Conservation (phyloP, 1,284 basidiomycete genomes). For the Rhodotorula sp. region DNA sequence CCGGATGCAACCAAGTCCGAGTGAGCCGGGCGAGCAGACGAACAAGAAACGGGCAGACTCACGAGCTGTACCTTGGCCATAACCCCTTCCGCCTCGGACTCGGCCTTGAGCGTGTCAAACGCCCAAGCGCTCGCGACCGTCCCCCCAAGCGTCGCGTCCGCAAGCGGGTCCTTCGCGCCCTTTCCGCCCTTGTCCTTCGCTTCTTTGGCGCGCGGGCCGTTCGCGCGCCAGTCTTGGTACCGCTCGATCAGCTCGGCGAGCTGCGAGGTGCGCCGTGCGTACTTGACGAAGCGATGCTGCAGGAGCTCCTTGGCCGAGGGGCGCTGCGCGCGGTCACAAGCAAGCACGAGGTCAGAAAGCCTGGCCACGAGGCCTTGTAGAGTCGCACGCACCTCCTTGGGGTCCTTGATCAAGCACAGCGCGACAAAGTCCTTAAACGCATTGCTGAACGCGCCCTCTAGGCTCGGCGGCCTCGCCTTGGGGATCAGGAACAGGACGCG, state of each 20-base stretch:
- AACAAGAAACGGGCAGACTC: not conserved
- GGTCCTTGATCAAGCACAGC: constrained; percentile 90
- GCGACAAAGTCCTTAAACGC: constrained; percentile 92
- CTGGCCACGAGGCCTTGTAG: no score
- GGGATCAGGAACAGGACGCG: constrained; percentile 55
- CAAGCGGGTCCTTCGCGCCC: not conserved
- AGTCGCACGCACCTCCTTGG: constrained; percentile 67
- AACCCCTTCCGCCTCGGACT: constrained; percentile 56
- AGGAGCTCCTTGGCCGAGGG: constrained; percentile 88
- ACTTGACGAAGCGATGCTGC: constrained; percentile 85
- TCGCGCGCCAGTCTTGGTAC: constrained; percentile 44
- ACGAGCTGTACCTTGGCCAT: constrained; percentile 12
- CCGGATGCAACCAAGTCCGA: not conserved
- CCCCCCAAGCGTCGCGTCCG: constrained; percentile 33
- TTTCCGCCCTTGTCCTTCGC: constrained; percentile 6
- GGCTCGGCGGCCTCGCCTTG: constrained; percentile 75
- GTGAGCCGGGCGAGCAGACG: not conserved
- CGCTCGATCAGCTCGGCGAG: constrained; percentile 80
- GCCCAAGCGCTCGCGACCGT: constrained; percentile 90
- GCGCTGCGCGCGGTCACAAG: no score
- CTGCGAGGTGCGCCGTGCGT: constrained; percentile 72
- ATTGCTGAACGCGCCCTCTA: constrained; percentile 78
- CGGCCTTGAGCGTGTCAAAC: constrained; percentile 80
- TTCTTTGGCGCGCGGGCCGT: constrained; percentile 14
- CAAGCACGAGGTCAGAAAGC: no score